These are phyloP conservation scores for Metarhizium anisopliae DNA, from an alignment of 2,329 filamentous ascomycete genomes.

Conservation along the genomic window DNA sequence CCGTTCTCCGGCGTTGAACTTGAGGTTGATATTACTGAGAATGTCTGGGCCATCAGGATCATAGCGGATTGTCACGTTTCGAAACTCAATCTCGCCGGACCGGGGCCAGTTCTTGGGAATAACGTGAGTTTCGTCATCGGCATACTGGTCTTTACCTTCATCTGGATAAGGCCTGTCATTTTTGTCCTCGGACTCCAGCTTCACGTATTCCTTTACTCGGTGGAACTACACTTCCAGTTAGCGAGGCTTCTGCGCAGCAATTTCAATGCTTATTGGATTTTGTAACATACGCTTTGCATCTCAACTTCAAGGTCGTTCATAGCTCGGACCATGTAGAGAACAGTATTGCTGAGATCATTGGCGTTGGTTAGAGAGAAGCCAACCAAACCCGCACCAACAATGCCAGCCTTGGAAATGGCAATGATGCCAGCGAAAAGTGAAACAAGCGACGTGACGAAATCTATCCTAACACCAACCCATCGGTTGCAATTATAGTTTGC, in stretches of 20 bases:
- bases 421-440: slow-evolving; percentile 42
- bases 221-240: slow-evolving; percentile 28
- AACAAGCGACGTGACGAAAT: slow-evolving; percentile 44
- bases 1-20: slow-evolving; percentile 57
- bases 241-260: neutral
- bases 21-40: slow-evolving; percentile 40
- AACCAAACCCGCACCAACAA: slow-evolving; percentile 41
- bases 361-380: slow-evolving; percentile 49
- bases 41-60: slow-evolving; percentile 36
- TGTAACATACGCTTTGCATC: slow-evolving; percentile 41
- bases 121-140: slow-evolving; percentile 26
- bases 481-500: slow-evolving; percentile 47
- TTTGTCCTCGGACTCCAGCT: slow-evolving; percentile 35
- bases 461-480: slow-evolving; percentile 46
- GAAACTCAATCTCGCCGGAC: slow-evolving; percentile 39
- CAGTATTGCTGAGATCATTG: slow-evolving; percentile 42
- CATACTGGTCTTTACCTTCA: slow-evolving; percentile 28
- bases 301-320: slow-evolving; percentile 51
- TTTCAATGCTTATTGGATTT: neutral
- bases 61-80: slow-evolving; percentile 41
- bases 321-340: slow-evolving; percentile 40
- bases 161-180: slow-evolving; percentile 29
- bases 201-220: slow-evolving; percentile 39
- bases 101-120: slow-evolving; percentile 36
- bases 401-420: slow-evolving; percentile 37